Evolutionary conservation across 2,329 filamentous ascomycete species (phyloP), one percentile per base, ranked within the genome.

Genomic region (Gyromitra esculenta): DNA sequence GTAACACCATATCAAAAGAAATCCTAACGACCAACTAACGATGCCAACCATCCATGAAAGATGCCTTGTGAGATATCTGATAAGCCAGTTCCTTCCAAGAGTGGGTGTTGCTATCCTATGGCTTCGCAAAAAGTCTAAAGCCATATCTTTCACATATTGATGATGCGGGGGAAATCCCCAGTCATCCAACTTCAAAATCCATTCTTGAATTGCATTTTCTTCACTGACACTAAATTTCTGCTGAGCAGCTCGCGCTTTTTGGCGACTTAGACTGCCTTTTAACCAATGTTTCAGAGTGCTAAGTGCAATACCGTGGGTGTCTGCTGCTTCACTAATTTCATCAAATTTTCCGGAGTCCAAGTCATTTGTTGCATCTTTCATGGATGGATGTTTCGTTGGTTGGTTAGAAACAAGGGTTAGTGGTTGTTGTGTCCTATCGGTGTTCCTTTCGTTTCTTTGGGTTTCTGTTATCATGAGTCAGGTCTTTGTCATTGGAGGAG

Each of bases 121-220:
- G 6, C 59, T 72, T 43, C 8, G 7, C 1, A 56, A 8, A 54
- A 72, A 56, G 7, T 64, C 43, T 8, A 56, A 31, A 11, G 59
- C 59, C 31, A 64, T 72, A 64, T 59, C 48, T n/a, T 64, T 64
- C 4, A 72, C 59, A 63, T 56, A 64, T 35, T 72, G 35, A 3
- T 56, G 50, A 9, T 43, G 43, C 1, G 45, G 48, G 3, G 59
- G 59, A 52, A 70, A 70, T 48, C 39, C 15, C 56, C 67, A 70
- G 37, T 60, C 41, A 70, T 70, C 25, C 2, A 70, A 15, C 41
- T 62, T 52, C 7, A 60, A 35, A 50, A 70, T 62, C 43, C 67
- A 70, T 39, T 1, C 31, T 6, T 18, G 5, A 15, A 70, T 62
- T 1, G 41, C 25, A 18, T 37, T 52, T 11, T 70, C 54, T 50